These are phyloP conservation scores for Alternaria sp. DNA, from an alignment of 2,329 filamentous ascomycete genomes.

Conservation along the genomic window DNA sequence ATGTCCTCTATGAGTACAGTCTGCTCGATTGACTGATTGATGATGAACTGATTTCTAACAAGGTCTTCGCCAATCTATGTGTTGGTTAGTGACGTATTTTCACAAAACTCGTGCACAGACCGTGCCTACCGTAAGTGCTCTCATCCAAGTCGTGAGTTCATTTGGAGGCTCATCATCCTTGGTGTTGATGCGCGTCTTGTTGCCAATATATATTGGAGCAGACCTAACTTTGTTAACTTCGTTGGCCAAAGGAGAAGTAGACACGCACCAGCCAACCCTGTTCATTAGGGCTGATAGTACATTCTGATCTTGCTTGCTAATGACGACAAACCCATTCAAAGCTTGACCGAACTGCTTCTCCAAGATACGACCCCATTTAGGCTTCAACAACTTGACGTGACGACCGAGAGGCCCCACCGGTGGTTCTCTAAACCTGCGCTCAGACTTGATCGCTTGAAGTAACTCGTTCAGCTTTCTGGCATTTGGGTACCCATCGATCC, in stretches of 20 bases:
- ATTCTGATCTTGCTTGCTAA: constrained; percentile 76
- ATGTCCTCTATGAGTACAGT: constrained; percentile 77
- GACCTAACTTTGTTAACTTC: constrained; percentile 42
- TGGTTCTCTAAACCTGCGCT: constrained; percentile 71
- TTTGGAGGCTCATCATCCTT: constrained; percentile 75
- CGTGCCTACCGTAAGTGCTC: constrained; percentile 69
- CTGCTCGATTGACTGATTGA: constrained; percentile 84
- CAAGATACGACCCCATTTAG: constrained; percentile 82
- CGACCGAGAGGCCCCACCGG: constrained; percentile 87
- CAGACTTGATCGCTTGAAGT: constrained; percentile 72
- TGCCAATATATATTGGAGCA: constrained; percentile 71
- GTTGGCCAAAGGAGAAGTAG: not conserved
- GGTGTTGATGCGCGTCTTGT: constrained; percentile 64
- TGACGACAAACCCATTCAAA: constrained; percentile 82
- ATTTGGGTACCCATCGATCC: constrained; percentile 69
- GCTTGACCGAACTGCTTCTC: constrained; percentile 76
- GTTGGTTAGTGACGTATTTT: constrained; percentile 27
- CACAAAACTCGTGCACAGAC: not conserved
- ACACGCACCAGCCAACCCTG: constrained; percentile 13
- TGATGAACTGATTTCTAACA: constrained; percentile 82
- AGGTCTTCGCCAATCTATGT: constrained; percentile 76
- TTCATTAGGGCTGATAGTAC: constrained; percentile 72
- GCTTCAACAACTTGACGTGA: constrained; percentile 77
- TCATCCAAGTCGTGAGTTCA: constrained; percentile 77
- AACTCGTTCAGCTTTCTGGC: constrained; percentile 66